Evolutionary conservation across 306 rosid species (phyloP).

Genomic region (Oxytropis ochrocephala): DNA sequence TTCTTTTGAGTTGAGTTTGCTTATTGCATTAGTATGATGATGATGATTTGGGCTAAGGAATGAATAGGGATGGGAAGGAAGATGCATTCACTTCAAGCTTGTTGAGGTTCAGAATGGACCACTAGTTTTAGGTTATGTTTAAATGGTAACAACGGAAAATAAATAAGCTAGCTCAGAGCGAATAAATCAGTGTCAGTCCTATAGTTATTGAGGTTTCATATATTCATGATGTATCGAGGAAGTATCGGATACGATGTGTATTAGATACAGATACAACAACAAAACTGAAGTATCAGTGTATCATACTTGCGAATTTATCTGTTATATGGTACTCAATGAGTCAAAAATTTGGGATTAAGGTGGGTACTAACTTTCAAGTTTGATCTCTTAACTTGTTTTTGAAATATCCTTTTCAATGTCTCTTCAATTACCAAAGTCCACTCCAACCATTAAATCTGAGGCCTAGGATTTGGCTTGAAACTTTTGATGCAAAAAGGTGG

Average conservation of each 20-base stretch:
- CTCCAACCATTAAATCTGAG: slow-evolving; percentile 16
- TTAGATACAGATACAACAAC: no score
- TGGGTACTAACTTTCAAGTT: neutral
- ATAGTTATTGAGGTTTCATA: no score
- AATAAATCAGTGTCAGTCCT: no score
- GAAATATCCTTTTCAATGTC: slow-evolving; percentile 22
- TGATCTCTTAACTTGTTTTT: neutral
- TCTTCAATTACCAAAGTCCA: slow-evolving; percentile 23
- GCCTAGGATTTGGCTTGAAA: slow-evolving; percentile 13
- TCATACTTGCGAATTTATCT: no score
- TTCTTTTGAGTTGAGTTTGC: slow-evolving; percentile 12
- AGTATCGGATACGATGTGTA: no score
- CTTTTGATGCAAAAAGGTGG: slow-evolving; percentile 22
- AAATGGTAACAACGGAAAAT: no score
- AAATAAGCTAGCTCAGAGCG: no score
- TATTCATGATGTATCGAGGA: no score
- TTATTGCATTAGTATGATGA: slow-evolving; percentile 34
- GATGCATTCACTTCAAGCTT: slow-evolving; percentile 19
- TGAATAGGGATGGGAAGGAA: neutral
- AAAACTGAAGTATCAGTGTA: no score
- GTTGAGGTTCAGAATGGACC: slow-evolving; percentile 16
- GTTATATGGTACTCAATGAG: neutral
- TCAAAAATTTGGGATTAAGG: slow-evolving; percentile 20
- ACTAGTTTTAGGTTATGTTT: no score
- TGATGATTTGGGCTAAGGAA: slow-evolving; percentile 36